A percentile compares a stretch with the other conserved stretches of the same genome.
These are phyloP conservation scores for Phytophthora sp. DNA, from an alignment of 352 stramenopile species.

Conservation along the genomic window DNA sequence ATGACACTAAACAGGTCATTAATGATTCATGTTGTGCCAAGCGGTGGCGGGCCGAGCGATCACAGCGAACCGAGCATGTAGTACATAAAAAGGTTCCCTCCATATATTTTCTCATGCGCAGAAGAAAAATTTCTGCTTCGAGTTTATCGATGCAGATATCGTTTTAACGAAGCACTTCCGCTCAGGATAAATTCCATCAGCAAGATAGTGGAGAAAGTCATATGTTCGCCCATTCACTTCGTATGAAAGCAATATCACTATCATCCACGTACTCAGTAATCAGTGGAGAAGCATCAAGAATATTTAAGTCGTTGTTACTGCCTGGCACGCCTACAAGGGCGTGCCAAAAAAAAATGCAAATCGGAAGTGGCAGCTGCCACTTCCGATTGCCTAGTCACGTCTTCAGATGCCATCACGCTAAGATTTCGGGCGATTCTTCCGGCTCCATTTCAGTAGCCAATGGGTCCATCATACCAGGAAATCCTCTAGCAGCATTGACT, in stretches of 20 bases:
- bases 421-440: slow-evolving; percentile 16
- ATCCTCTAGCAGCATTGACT: too few relatives aligned
- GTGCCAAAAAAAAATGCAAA: slow-evolving; percentile 4
- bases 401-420: not conserved
- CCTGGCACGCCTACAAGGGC: slow-evolving; percentile 2
- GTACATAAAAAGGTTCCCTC: not conserved
- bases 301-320: slow-evolving; percentile 9
- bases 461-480: too few relatives aligned
- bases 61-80: slow-evolving; percentile 10
- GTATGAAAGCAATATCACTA: slow-evolving; percentile 1
- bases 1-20: too few relatives aligned
- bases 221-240: not conserved
- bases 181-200: slow-evolving; percentile 16
- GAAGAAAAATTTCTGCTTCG: not conserved
- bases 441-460: too few relatives aligned
- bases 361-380: not conserved
- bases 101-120: slow-evolving; percentile 4
- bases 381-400: slow-evolving; percentile 5
- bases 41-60: too few relatives aligned
- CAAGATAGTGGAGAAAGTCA: slow-evolving; percentile 6
- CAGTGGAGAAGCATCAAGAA: slow-evolving; percentile 6
- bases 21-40: too few relatives aligned
- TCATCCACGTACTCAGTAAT: not conserved
- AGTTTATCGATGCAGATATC: not conserved
- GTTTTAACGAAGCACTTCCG: slow-evolving; percentile 10